phyloP scores from a whole-genome alignment of 257 asterid genomes.

The Osmanthus fragrans region DNA sequence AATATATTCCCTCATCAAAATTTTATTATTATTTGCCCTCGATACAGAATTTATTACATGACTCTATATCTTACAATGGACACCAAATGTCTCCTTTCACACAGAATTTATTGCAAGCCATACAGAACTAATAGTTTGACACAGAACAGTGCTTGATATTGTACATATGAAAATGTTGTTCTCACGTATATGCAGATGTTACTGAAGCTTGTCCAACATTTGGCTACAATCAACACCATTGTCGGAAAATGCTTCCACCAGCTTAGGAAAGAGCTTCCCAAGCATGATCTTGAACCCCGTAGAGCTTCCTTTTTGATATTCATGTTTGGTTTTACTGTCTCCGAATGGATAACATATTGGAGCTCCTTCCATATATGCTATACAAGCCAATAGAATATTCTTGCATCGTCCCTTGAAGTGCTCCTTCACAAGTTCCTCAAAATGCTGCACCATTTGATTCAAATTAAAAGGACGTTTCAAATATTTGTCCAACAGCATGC shows the following conservation, averaged over 20 bases:
- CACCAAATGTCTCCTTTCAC: background rate
- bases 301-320: slow-evolving; percentile 56
- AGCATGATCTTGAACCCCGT: slow-evolving; percentile 90
- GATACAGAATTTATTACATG: background rate
- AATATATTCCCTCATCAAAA: no score
- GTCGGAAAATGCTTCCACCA: slow-evolving; percentile 65
- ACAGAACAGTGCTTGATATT: background rate
- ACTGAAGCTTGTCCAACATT: slow-evolving; percentile 31
- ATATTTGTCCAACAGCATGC: background rate
- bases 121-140: background rate
- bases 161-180: slow-evolving; percentile 13
- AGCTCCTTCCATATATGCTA: slow-evolving; percentile 77
- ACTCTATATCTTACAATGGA: background rate
- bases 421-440: slow-evolving; percentile 74
- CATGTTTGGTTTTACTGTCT: slow-evolving; percentile 31
- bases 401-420: slow-evolving; percentile 63
- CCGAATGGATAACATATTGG: slow-evolving; percentile 60
- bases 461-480: background rate
- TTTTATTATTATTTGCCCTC: background rate
- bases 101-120: no score
- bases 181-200: slow-evolving; percentile 5
- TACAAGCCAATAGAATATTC: slow-evolving; percentile 62
- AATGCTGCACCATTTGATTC: slow-evolving; percentile 57
- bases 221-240: slow-evolving; percentile 61
- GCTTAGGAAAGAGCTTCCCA: slow-evolving; percentile 64